Percentiles rank a stretch among this genome's conserved stretches.
phyloP scores from a whole-genome alignment of 345 rosid species.

The Citrus cavaleriei region DNA sequence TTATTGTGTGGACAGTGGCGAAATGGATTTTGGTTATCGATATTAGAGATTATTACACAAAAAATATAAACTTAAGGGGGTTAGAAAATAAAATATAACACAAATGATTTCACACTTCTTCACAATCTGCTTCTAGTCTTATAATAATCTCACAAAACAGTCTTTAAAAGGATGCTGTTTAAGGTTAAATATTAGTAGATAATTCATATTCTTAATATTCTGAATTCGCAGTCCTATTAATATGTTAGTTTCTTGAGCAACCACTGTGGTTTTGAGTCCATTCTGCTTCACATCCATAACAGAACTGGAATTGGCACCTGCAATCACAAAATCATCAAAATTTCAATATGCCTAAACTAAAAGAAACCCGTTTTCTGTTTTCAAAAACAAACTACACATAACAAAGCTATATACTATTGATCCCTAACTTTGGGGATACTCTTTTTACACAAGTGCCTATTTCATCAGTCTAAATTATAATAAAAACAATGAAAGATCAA shows the following conservation, averaged over 20 bases:
- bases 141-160: not conserved
- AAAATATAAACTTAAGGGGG: too few species aligned
- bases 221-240: not conserved
- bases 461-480: not conserved
- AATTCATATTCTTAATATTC: not conserved
- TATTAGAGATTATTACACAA: too few species aligned
- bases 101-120: not conserved
- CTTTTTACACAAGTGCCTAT: not conserved
- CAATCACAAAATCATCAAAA: not conserved
- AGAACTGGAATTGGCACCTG: conserved; percentile 45
- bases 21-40: too few species aligned
- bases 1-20: too few species aligned
- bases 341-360: not conserved
- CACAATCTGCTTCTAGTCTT: not conserved
- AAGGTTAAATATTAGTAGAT: not conserved
- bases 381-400: not conserved
- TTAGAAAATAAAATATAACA: too few species aligned
- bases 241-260: conserved; percentile 15
- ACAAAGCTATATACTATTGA: too few species aligned
- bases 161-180: not conserved
- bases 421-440: not conserved
- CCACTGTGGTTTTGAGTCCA: conserved; percentile 33
- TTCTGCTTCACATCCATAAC: conserved; percentile 37
- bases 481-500: not conserved
- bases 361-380: not conserved